These are phyloP conservation scores for Hypoxylon rubiginosum DNA, from an alignment of 2,329 filamentous ascomycete genomes.

Conservation along the genomic window DNA sequence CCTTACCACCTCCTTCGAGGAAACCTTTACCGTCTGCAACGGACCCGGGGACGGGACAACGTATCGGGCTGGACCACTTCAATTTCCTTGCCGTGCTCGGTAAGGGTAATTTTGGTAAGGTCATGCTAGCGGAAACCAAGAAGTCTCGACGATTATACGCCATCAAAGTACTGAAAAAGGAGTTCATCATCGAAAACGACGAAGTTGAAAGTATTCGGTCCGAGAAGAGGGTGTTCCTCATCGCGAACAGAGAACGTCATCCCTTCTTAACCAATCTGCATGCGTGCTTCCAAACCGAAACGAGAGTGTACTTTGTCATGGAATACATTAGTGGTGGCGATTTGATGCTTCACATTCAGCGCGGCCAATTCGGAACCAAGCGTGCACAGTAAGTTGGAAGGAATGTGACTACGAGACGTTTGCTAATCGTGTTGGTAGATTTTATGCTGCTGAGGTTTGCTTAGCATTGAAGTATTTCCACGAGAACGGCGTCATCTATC, in stretches of 20 bases:
- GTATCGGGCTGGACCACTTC: slow-evolving; percentile 97
- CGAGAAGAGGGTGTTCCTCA: slow-evolving; percentile 96
- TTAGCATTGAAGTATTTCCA: slow-evolving; percentile 99
- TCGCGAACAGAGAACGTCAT: slow-evolving; percentile 96
- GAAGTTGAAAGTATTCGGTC: slow-evolving; percentile 98
- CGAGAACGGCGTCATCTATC: slow-evolving; percentile 98
- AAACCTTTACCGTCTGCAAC: slow-evolving; percentile 80
- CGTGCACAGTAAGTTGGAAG: slow-evolving; percentile 84
- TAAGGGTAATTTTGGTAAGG: slow-evolving; percentile 99
- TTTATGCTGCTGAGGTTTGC: slow-evolving; percentile 98
- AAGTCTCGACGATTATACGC: slow-evolving; percentile 91
- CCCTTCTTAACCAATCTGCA: slow-evolving; percentile 96
- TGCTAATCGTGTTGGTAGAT: slow-evolving; percentile 64
- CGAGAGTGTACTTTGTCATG: slow-evolving; percentile 99
- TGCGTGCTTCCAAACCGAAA: slow-evolving; percentile 99
- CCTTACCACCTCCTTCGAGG: slow-evolving; percentile 56
- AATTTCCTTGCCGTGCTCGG: slow-evolving; percentile 98
- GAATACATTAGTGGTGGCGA: slow-evolving; percentile 99
- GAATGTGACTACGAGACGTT: background rate
- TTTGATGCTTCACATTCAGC: slow-evolving; percentile 98
- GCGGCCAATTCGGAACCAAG: slow-evolving; percentile 95
- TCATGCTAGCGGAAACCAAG: slow-evolving; percentile 99
- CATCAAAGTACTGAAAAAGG: slow-evolving; percentile 99
- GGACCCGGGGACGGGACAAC: slow-evolving; percentile 78
- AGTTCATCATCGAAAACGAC: slow-evolving; percentile 99